A percentile compares a stretch with the other conserved stretches of the same genome.
These are phyloP conservation scores for Cytospora chrysosperma DNA, from an alignment of 2,329 filamentous ascomycete species.

Conservation along the genomic window DNA sequence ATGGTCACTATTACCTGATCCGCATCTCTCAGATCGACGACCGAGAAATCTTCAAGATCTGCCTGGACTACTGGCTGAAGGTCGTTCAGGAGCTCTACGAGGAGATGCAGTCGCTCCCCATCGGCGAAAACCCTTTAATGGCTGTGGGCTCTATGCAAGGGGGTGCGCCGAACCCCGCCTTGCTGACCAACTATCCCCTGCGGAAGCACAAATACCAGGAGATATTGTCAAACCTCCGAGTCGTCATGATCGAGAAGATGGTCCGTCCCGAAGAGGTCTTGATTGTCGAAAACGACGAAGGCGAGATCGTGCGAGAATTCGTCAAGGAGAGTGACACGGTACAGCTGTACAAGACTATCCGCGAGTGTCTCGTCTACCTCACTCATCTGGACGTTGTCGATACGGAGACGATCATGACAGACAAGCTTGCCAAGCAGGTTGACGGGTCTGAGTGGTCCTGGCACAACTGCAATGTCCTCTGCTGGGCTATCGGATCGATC, in stretches of 20 bases:
- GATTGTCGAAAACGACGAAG: slow-evolving; percentile 99
- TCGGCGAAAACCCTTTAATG: slow-evolving; percentile 89
- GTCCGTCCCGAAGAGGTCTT: slow-evolving; percentile 95
- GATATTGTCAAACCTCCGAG: slow-evolving; percentile 86
- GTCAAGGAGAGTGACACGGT: slow-evolving; percentile 99
- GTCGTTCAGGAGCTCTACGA: slow-evolving; percentile 97
- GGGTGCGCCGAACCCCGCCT: slow-evolving; percentile 78
- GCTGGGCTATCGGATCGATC: slow-evolving; percentile 98
- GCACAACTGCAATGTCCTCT: slow-evolving; percentile 99
- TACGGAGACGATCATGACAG: slow-evolving; percentile 98
- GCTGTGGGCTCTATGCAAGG: slow-evolving; percentile 73
- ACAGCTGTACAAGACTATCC: slow-evolving; percentile 97
- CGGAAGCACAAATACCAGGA: slow-evolving; percentile 98
- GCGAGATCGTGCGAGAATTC: slow-evolving; percentile 97
- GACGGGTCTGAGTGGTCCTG: slow-evolving; percentile 97
- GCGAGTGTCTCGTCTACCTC: slow-evolving; percentile 94
- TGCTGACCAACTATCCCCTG: slow-evolving; percentile 87
- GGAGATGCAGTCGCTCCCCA: slow-evolving; percentile 95
- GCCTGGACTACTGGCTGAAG: slow-evolving; percentile 98
- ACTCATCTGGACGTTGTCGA: slow-evolving; percentile 97
- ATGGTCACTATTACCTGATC: slow-evolving; percentile 97
- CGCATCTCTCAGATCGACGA: slow-evolving; percentile 98
- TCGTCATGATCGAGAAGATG: slow-evolving; percentile 99
- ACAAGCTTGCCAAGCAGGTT: slow-evolving; percentile 93
- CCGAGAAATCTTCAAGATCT: slow-evolving; percentile 99